Base-by-base conservation (phyloP, 371 early-diverging fungal species). In the Circinella umbellata region DNA sequence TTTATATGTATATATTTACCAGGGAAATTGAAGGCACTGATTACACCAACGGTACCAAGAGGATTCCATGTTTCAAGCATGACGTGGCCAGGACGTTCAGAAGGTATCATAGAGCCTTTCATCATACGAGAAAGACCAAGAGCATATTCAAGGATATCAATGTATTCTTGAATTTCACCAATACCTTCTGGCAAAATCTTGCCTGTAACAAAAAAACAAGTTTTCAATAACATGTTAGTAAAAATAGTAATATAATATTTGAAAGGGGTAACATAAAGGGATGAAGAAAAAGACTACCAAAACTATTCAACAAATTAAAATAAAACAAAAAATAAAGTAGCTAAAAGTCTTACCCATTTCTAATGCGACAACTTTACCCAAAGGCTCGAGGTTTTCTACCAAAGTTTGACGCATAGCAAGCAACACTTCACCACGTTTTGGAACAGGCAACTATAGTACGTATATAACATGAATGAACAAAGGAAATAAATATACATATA, bases 1-100 rank as follows among this genome's bases (percentile, higher is more conserved):
- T 14, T 14, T 47, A 10, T 38, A 55, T 60, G 60, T 36, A 46
- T 57, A 34, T 53, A 46, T 46, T 69, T 82, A 82, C 82, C 91
- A 54, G 84, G 84, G 75, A 93, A 96, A 80, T 95, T 95, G 82
- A 96, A 98, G 8, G 98, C 98, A 47, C 95, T 93, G 72, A 98
- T 96, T 69, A 98, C 95, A 72, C 98, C 98, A 7, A 96, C 93
- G 15, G 89, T 89, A 59, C 98, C 98, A 27, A 98, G 83, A 20
- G 98, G 98, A 75, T 98, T 95, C 95, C 94, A 98, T 67, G 95
- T 91, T 80, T 98, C 98, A 83, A 96, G 88, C 96, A 98, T 96
- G 68, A 93, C 87, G 79, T 98, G 98, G 13, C 96, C 97, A 17
- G 96, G 94, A 14, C 97, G 86, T 77, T 98, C 98, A 62, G 92